Evolutionary conservation across 2,329 filamentous ascomycete genomes (phyloP).

Genomic region (Epichloe aotearoae): DNA sequence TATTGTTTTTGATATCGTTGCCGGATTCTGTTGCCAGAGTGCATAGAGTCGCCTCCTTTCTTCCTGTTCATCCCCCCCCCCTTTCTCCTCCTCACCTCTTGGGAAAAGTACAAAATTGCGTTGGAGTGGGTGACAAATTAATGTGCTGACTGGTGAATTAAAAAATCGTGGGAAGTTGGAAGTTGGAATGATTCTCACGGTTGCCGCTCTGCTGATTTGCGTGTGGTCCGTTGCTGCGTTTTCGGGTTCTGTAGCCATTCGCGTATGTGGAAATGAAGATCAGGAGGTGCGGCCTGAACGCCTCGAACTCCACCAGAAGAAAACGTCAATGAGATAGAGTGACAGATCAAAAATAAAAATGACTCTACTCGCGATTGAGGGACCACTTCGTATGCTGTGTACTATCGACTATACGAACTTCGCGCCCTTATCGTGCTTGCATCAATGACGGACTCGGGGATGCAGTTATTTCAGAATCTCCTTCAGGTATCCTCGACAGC

Average conservation of each 20-base stretch:
- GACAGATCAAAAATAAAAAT: neutral
- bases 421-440: constrained; percentile 15
- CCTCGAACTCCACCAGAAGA: neutral
- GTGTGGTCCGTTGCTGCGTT: neutral
- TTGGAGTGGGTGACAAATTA: no score
- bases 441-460: constrained; percentile 14
- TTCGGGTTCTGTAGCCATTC: neutral
- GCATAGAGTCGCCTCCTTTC: no score
- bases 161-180: no score
- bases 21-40: no score
- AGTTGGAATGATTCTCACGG: no score
- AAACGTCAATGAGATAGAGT: neutral
- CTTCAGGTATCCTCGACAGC: constrained; percentile 42
- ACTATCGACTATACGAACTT: neutral
- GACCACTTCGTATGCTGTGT: no score
- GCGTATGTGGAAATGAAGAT: neutral
- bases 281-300: neutral
- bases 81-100: no score
- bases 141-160: no score
- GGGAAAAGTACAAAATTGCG: neutral
- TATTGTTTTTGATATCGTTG: no score
- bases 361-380: no score
- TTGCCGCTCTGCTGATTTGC: neutral
- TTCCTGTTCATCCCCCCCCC: no score
- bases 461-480: constrained; percentile 35